Base-by-base conservation (phyloP, 345 rosid genomes). In the Citrus inodora region DNA sequence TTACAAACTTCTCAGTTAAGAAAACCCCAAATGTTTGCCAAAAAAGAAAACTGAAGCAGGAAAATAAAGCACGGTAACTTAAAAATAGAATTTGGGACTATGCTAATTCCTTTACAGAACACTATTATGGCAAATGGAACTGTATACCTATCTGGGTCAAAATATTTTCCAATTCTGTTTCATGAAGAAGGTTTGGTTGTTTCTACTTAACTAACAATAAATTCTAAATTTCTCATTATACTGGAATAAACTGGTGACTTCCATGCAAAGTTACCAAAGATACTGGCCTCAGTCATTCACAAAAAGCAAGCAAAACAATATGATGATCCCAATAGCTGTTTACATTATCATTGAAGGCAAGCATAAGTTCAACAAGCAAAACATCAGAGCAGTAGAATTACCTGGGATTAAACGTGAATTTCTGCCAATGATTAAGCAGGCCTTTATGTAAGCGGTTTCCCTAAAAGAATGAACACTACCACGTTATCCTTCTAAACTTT, bases 391-490 rank as follows among this genome's bases (percentile, higher is more conserved):
- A 64, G 80, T 32, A 61, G 11, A 78, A 73, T 87, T 85, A 92
- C 98, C 99, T 96, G 77, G 98, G 98, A 87, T 94, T 96, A 88
- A 94, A 91, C 37, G 95, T 92, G 88, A 94, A 94, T 86, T 92
- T 96, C 88, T 94, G 95, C 98, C 98, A 92, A 85, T 94, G 98
- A 84, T 83, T 94, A 84, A 94, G 85, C 78, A 97, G 89, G 81
- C 91, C 94, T 85, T 92, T 93, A 79, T 93, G 89, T 75, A 94
- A 84, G 84, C 93, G 89, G 48, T 89, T 92, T 81, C 99, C 98
- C 98, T 94, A 78, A 30, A 84, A 85, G 28, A 81, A 78, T 7
- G 32, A 27, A 82, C 24, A 59, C 10, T 46, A 60, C 66, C 55
- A 71, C 68, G 13, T 70, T 63, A 77, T 33, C 33, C 24, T 21